Base-by-base conservation (phyloP, 306 rosid genomes). In the Malus sylvestris region DNA sequence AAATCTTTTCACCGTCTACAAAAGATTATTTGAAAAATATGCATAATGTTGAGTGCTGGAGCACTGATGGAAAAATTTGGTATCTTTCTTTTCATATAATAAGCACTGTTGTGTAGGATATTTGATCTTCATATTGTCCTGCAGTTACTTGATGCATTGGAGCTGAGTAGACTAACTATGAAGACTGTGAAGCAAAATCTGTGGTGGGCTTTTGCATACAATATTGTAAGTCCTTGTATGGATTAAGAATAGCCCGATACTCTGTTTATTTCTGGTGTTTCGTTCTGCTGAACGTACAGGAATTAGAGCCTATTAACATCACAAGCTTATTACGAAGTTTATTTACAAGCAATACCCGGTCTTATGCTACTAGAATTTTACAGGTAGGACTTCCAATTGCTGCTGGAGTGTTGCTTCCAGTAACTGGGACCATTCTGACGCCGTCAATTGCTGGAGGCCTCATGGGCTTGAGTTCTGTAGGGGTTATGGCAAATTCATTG, bases 371-470 rank as follows among this genome's bases (percentile, higher is more conserved):
- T 55, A 42, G 60, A 73, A 46, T 79, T 61, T 13, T 83, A 74
- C 88, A 94, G 98, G 96, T 94, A 76, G 98, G 97, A 70, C 86
- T 94, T 84, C 98, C 98, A 83, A 89, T 94, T 78, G 98, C 97
- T 38, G 97, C 97, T 38, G 98, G 98, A 76, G 83, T 86, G 76
- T 75, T 94, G 89, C 87, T 91, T 75, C 98, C 97, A 16, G 70
- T 90, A 68, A 91, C 89, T 59, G 97, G 98, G 67, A 89, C 93
- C 46, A 77, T 91, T 81, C 84, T 94, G 85, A 94, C 95, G 77
- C 98, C 98, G 62, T 94, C 97, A 64, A 94, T 94, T 62, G 98
- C 98, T 7, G 98, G 98, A 80, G 98, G 97, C 23, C 91, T 94
- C 53, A 90, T 94, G 98, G 97, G 96, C 35, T 76, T 94, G 78